These are phyloP conservation scores for Leccinum angustisporum DNA, from an alignment of 1,284 basidiomycete genomes.

Conservation along the genomic window DNA sequence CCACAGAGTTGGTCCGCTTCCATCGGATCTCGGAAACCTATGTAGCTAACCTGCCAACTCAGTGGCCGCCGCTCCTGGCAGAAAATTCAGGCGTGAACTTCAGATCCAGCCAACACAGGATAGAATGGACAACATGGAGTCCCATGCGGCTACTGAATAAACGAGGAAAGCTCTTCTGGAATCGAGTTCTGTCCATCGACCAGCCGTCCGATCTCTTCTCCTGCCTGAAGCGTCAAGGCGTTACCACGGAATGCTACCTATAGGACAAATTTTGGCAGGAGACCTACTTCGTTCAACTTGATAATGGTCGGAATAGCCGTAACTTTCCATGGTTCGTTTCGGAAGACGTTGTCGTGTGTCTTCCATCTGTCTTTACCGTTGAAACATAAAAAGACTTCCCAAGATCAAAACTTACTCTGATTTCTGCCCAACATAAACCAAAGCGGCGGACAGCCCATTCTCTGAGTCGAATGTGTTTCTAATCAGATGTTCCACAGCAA, in stretches of 20 bases:
- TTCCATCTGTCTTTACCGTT: conserved; percentile 61
- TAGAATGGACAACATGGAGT: not conserved
- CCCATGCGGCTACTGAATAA: conserved; percentile 19
- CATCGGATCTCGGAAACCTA: not conserved
- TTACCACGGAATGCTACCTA: conserved; percentile 2
- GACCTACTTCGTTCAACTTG: conserved; percentile 60
- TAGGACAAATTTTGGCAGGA: conserved; percentile 5
- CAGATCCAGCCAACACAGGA: conserved; percentile 9
- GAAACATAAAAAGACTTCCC: not conserved
- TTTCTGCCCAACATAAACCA: conserved; percentile 74
- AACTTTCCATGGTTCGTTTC: conserved; percentile 66
- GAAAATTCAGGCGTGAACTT: not conserved
- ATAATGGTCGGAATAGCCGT: conserved; percentile 73
- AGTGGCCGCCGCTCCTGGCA: not conserved
- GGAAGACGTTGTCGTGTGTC: conserved; percentile 57
- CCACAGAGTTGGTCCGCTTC: not conserved
- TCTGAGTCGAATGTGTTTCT: conserved; percentile 52
- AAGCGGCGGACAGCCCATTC: conserved; percentile 57
- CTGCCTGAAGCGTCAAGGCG: conserved; percentile 36
- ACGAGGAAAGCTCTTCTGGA: conserved; percentile 19
- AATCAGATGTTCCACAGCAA: conserved; percentile 61
- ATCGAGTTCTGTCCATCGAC: conserved; percentile 49
- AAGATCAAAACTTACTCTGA: conserved; percentile 52
- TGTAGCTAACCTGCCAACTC: not conserved
- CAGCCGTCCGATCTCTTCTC: conserved; percentile 54